phyloP scores from a whole-genome alignment of 306 rosid species.

The Vicia villosa region DNA sequence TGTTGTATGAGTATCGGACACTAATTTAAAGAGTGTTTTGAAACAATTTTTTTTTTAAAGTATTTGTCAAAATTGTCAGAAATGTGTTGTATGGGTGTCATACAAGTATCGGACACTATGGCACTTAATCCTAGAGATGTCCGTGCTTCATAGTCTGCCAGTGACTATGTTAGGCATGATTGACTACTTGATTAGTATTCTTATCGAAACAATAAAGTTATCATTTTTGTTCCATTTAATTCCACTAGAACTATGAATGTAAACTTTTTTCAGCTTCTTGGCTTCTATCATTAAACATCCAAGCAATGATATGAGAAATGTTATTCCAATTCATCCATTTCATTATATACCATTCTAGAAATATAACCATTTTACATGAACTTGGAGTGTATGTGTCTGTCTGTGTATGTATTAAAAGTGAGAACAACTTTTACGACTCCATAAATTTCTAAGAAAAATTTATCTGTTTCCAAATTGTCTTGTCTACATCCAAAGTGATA shows the following conservation, averaged over 20 bases:
- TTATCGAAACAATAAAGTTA: conserved; percentile 3
- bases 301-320: conserved; percentile 19
- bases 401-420: background rate
- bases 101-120: no score
- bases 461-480: no score
- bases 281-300: conserved; percentile 18
- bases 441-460: no score
- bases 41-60: no score
- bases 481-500: background rate
- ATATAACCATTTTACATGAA: background rate
- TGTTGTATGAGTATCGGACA: no score
- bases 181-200: conserved; percentile 14
- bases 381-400: background rate
- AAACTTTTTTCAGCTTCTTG: background rate
- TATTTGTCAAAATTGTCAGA: no score
- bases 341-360: background rate
- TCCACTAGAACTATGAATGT: background rate
- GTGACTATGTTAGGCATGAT: conserved; percentile 12
- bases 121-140: no score
- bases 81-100: no score
- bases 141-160: background rate
- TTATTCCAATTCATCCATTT: conserved; percentile 13
- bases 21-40: no score
- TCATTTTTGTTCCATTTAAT: conserved; percentile 8
- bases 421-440: background rate